phyloP scores from a whole-genome alignment of 2,329 filamentous ascomycete species.

The Fusarium duplospermum region DNA sequence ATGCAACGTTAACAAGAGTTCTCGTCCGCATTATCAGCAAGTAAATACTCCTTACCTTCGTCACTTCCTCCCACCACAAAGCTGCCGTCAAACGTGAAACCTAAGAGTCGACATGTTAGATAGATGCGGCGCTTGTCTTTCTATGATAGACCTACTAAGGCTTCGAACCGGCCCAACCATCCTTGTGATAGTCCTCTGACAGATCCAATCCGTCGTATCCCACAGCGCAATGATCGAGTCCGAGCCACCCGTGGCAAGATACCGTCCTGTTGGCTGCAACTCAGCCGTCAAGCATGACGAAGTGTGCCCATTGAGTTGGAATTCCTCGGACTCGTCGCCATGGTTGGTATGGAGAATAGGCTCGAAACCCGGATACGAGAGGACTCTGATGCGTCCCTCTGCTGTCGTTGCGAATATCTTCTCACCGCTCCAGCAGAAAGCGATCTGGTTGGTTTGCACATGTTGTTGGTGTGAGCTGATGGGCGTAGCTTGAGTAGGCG shows the following conservation, averaged over 20 bases:
- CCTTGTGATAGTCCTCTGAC: constrained; percentile 75
- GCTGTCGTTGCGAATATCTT: constrained; percentile 78
- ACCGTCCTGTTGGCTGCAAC: constrained; percentile 76
- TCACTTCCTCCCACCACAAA: constrained; percentile 81
- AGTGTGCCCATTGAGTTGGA: constrained; percentile 77
- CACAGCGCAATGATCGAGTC: constrained; percentile 82
- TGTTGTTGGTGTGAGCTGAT: constrained; percentile 70
- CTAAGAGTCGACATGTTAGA: constrained; percentile 50
- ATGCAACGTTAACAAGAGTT: constrained; percentile 7
- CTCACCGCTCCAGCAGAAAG: constrained; percentile 78
- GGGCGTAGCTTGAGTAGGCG: constrained; percentile 67
- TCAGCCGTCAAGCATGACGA: constrained; percentile 76
- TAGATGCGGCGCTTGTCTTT: neutral
- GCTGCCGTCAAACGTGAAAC: constrained; percentile 82
- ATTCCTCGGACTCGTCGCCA: constrained; percentile 61
- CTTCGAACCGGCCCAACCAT: constrained; percentile 78
- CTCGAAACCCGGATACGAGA: constrained; percentile 74
- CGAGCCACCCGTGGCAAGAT: constrained; percentile 79
- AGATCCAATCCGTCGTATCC: constrained; percentile 83
- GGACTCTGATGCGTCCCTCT: constrained; percentile 76
- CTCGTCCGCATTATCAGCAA: neutral
- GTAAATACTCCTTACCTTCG: constrained; percentile 62
- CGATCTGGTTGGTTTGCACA: constrained; percentile 76
- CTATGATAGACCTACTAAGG: constrained; percentile 62
- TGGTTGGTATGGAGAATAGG: constrained; percentile 64